A percentile compares a stretch with the other conserved stretches of the same genome.
phyloP scores from a whole-genome alignment of 257 asterid genomes.

The Marsdenia floribunda region DNA sequence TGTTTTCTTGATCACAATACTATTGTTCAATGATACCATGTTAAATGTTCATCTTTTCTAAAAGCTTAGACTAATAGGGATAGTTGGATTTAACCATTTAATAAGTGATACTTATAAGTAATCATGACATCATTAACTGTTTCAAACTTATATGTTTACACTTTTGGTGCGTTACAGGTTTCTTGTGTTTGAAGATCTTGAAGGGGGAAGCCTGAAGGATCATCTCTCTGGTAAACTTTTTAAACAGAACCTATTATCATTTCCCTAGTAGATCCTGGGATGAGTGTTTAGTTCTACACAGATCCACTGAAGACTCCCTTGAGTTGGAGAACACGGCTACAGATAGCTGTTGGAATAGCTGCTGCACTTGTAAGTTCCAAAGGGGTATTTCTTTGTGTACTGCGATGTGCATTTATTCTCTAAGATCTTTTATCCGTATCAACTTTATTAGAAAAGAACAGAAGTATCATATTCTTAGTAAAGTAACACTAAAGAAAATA shows the following conservation, averaged over 20 bases:
- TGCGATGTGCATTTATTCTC: background rate
- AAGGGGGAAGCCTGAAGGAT: slow-evolving; percentile 73
- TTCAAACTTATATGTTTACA: background rate
- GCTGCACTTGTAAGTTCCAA: slow-evolving; percentile 74
- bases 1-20: background rate
- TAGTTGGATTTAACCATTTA: no score
- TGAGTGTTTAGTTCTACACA: slow-evolving; percentile 26
- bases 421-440: background rate
- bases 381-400: slow-evolving; percentile 11
- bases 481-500: background rate
- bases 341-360: slow-evolving; percentile 65
- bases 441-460: background rate
- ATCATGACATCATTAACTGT: background rate
- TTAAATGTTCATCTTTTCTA: no score
- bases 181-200: slow-evolving; percentile 68
- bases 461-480: background rate
- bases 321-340: slow-evolving; percentile 85
- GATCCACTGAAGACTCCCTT: slow-evolving; percentile 91
- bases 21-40: background rate
- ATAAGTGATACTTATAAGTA: background rate
- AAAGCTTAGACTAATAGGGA: no score
- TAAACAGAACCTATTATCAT: background rate
- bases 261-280: slow-evolving; percentile 1
- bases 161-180: slow-evolving; percentile 38
- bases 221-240: slow-evolving; percentile 61